Percentiles rank a stretch among this genome's conserved stretches.
phyloP scores from a whole-genome alignment of 2,329 filamentous ascomycete genomes.

The Apiospora sp. region DNA sequence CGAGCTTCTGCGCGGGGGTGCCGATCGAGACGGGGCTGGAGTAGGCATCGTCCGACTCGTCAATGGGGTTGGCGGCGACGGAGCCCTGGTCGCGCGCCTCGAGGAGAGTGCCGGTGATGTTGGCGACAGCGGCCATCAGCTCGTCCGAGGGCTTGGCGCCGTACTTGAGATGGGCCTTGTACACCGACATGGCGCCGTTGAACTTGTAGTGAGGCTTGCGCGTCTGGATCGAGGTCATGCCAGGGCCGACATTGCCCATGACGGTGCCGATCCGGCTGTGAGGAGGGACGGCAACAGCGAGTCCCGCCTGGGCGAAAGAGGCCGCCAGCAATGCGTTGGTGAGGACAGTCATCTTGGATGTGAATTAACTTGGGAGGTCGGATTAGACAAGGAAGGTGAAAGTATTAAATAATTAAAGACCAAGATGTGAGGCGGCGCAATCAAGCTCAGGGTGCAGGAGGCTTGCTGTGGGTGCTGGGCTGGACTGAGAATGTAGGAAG shows the following conservation, averaged over 20 bases:
- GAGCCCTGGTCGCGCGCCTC: constrained; percentile 33
- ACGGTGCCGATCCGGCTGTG: constrained; percentile 22
- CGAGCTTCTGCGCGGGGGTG: constrained; percentile 43
- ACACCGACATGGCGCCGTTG: constrained; percentile 32
- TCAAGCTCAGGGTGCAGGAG: constrained; percentile 22
- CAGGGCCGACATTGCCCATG: constrained; percentile 26
- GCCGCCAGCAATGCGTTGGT: constrained; percentile 32
- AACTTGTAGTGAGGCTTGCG: constrained; percentile 30
- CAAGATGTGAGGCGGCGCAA: constrained; percentile 15
- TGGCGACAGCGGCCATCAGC: constrained; percentile 30
- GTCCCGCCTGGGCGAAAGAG: constrained; percentile 30
- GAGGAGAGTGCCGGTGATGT: constrained; percentile 27
- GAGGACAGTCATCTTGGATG: constrained; percentile 28
- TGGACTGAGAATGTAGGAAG: neutral
- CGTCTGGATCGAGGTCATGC: constrained; percentile 30
- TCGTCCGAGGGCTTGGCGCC: constrained; percentile 28
- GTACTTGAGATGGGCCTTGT: constrained; percentile 33
- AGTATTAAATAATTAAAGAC: neutral
- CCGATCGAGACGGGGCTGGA: constrained; percentile 43
- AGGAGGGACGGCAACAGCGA: constrained; percentile 30
- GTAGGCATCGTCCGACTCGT: constrained; percentile 42
- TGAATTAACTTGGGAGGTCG: neutral
- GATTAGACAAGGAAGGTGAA: neutral
- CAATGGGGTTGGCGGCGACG: constrained; percentile 36
- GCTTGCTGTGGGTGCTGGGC: constrained; percentile 12